A percentile compares a stretch with the other conserved stretches of the same genome.
These are phyloP conservation scores for Tylopilus sp. DNA, from an alignment of 768 basidiomycete species.

Conservation along the genomic window DNA sequence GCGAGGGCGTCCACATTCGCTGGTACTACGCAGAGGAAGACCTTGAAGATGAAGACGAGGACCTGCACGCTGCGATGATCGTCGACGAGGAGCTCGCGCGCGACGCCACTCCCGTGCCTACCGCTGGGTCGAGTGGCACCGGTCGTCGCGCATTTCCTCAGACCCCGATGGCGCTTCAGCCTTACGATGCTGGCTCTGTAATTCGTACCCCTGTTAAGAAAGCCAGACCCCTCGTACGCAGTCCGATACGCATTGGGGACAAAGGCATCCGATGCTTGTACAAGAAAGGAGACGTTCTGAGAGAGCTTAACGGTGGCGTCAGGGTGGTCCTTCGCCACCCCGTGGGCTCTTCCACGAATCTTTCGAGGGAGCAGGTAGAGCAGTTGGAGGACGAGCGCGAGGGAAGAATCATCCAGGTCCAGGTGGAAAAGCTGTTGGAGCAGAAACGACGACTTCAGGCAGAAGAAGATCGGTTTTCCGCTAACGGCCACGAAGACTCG, in stretches of 20 bases:
- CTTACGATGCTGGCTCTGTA: constrained; percentile 31
- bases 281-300: constrained; percentile 9
- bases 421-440: constrained; percentile 15
- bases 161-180: constrained; percentile 17
- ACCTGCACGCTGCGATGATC: constrained; percentile 4
- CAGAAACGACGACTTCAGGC: not conserved
- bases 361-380: constrained; percentile 26
- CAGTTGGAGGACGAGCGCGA: constrained; percentile 14
- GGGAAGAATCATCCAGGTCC: constrained; percentile 2
- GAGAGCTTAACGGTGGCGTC: constrained; percentile 9
- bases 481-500: constrained; percentile 19
- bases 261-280: constrained; percentile 24
- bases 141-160: constrained; percentile 9
- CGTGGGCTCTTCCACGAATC: constrained; percentile 19
- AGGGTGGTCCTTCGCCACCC: constrained; percentile 24
- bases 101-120: constrained; percentile 9
- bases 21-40: constrained; percentile 16
- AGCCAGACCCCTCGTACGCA: constrained; percentile 24
- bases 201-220: constrained; percentile 29
- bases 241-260: constrained; percentile 29
- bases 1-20: constrained; percentile 19
- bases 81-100: constrained; percentile 21
- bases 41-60: constrained; percentile 8
- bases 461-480: constrained; percentile 5
- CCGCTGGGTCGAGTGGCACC: not conserved